Conservation (phyloP, 1,284 basidiomycete genomes). For the Pterulicium gracile region DNA sequence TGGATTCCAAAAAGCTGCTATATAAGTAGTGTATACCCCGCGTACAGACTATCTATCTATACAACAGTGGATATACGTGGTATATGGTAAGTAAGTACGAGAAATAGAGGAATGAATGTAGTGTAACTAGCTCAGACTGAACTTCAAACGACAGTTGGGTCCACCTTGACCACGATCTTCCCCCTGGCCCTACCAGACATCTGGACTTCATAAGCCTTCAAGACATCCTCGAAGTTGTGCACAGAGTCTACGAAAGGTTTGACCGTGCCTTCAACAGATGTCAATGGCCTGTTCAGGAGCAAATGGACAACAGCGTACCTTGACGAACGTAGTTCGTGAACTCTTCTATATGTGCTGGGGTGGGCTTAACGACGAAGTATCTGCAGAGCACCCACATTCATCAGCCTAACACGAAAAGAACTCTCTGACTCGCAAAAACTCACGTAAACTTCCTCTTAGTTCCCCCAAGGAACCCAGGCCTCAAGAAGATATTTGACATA, state of each 20-base stretch:
- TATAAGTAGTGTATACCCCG: no score
- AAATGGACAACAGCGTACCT: slow-evolving; percentile 22
- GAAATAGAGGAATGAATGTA: no score
- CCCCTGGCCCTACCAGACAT: slow-evolving; percentile 45
- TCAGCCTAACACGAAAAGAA: background rate
- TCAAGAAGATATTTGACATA: slow-evolving; percentile 13
- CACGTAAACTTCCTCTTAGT: slow-evolving; percentile 31
- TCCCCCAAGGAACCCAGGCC: slow-evolving; percentile 38
- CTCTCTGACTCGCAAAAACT: slow-evolving; percentile 10
- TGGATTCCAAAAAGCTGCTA: no score
- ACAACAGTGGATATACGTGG: no score
- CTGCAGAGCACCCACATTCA: background rate
- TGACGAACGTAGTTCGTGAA: slow-evolving; percentile 28
- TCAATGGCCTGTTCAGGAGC: background rate
- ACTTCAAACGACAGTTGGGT: no score
- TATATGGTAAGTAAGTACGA: no score
- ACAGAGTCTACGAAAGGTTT: slow-evolving; percentile 54
- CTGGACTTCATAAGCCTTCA: slow-evolving; percentile 51
- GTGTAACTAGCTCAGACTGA: no score
- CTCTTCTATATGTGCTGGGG: slow-evolving; percentile 16
- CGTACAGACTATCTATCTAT: no score
- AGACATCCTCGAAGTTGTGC: slow-evolving; percentile 41
- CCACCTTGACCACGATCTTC: slow-evolving; percentile 48
- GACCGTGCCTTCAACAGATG: slow-evolving; percentile 30
- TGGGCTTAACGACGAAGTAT: background rate